Evolutionary conservation across 768 basidiomycete genomes (phyloP), one percentile per base, ranked within the genome.

Genomic region (Lentinula sp.): DNA sequence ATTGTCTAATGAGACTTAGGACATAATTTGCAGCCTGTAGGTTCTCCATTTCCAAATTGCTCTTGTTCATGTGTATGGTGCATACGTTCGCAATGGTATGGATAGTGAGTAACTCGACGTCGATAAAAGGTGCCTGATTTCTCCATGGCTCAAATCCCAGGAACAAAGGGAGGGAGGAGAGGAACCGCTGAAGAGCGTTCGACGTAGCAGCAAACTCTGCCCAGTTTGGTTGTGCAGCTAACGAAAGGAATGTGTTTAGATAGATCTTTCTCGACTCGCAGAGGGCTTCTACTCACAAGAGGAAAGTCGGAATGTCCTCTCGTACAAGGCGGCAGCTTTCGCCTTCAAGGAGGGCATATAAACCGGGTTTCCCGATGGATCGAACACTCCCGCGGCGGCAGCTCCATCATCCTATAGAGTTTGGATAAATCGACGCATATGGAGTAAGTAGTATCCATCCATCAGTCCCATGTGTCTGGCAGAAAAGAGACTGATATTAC

Each of bases 321-420:
- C 84, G 65, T 80, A 85, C 42, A 86, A 72, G 32, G 79, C 76
- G 3, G 77, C 74, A 0, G 80, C 82, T 66, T 84, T 81, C 1
- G 76, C 78, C 58, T 82, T 81, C 65, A 84, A 70, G 4, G 80
- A 71, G 28, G 75, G 73, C 28, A 73, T 50, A 43, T 69, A 48
- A 65, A 71, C 58, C 72, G 62, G 28, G 66, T 66, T 40, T 68
- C 66, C 39, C 64, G 52, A 23, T 70, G 64, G 31, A 74, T 63
- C 53, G 13, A 42, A 42, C 5, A 39, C 15, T 32, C 48, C 39
- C 10, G 21, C 21, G 6, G 37, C 13, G 28, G 59, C 15, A 49
- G 16, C 23, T 6, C 42, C 32, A 34, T 56, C 50, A 35, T 49
- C 51, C 18, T 66, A 54, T 40, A 63, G 67, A 64, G 46, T 43